phyloP scores from a whole-genome alignment of 768 basidiomycete species.

The Trametopsis cervina region DNA sequence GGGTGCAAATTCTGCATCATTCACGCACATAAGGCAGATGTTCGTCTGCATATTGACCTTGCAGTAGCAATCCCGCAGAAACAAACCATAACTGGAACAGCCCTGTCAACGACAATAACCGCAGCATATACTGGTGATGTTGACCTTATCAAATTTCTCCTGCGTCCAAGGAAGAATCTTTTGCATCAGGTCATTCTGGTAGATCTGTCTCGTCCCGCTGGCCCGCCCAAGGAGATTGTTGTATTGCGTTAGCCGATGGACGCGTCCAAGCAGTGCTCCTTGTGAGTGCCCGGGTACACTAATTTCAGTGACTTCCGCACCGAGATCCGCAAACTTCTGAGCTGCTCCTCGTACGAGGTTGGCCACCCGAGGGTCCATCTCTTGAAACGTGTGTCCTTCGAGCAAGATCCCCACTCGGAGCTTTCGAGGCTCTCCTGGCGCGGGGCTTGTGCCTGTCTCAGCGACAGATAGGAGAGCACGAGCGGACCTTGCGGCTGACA shows the following conservation, averaged over 20 bases:
- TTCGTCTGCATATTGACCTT: conserved; percentile 25
- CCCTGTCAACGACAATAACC: conserved; percentile 10
- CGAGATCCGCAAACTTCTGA: conserved; percentile 28
- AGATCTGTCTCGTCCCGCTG: conserved; percentile 24
- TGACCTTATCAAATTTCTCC: conserved; percentile 32
- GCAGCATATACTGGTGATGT: not conserved
- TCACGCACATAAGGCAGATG: conserved; percentile 21
- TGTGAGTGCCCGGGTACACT: conserved; percentile 32
- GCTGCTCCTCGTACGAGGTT: conserved; percentile 29
- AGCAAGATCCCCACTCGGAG: conserved; percentile 35
- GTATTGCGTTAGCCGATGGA: conserved; percentile 9
- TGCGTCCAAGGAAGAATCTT: conserved; percentile 30
- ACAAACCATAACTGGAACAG: conserved; percentile 6
- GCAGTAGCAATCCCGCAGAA: conserved; percentile 18
- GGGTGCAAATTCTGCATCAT: not conserved
- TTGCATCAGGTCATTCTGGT: conserved; percentile 25
- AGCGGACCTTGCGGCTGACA: conserved; percentile 13
- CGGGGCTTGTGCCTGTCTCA: not conserved
- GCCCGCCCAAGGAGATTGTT: conserved; percentile 16
- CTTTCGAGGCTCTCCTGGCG: conserved; percentile 13
- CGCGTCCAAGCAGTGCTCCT: conserved; percentile 13
- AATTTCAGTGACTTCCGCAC: conserved; percentile 34
- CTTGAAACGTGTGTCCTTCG: conserved; percentile 29
- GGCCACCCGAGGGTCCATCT: conserved; percentile 29
- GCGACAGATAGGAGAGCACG: conserved; percentile 10